Evolutionary conservation across 257 asterid genomes (phyloP), one percentile per base, ranked within the genome.

Genomic region (Plectranthus barbatus): DNA sequence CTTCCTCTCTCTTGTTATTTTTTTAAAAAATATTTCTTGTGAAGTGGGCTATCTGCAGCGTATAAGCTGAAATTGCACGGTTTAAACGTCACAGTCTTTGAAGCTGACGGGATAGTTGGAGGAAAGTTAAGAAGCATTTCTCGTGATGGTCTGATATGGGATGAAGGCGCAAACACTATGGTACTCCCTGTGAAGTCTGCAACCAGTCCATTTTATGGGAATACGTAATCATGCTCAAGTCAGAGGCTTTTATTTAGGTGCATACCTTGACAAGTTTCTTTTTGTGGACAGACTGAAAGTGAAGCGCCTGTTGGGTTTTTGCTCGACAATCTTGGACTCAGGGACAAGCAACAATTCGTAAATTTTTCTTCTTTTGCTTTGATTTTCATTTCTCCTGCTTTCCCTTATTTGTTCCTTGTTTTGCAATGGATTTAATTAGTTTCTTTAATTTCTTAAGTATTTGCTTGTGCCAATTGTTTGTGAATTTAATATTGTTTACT

Each of bases 141-240:
- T 31, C 86, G 60, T 26, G 77, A 86, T 79, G 96, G 95, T 66
- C 45, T 91, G 56, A 72, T 86, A 73, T 91, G 98, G 96, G 98
- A 91, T 42, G 95, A 91, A 74, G 98, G 98, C 24, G 98, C 98
- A 13, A 91, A 91, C 76, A 88, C 98, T 66, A 91, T 91, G 98
- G 97, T 91, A 66, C 46, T 56, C 33, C 62, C 9, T 13, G 24
- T 8, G 11, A 9, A 60, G 62, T 53, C 34, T 64, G 34, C 17
- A 19, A 18, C 37, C 36, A 18, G 12, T 47, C 56, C 67, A 19
- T 65, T 69, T 53, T 59, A 11, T 58, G n/a, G 57, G 74, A 60
- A 65, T 33, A 47, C 29, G n/a, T 17, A 46, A 15, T 64, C 59
- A 34, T 51, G 40, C 51, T 61, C 53, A 57, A 13, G 24, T 34